A percentile compares a stretch with the other conserved stretches of the same genome.
These are phyloP conservation scores for Lomentospora prolificans DNA, from an alignment of 2,329 filamentous ascomycete species.

Conservation along the genomic window DNA sequence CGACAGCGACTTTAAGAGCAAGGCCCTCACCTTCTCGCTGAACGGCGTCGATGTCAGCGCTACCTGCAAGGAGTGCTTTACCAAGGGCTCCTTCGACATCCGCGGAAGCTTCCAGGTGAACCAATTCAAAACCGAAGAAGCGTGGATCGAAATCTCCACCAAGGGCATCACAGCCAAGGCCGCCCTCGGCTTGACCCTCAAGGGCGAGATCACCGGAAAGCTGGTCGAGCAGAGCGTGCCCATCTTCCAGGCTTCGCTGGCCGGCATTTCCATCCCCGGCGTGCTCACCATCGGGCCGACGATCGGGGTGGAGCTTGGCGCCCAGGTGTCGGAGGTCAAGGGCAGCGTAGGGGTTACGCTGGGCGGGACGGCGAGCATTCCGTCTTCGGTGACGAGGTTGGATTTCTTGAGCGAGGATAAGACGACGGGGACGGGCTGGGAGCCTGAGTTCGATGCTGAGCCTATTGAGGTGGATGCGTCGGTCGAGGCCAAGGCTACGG, in stretches of 20 bases:
- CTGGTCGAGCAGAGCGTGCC: neutral
- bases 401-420: neutral
- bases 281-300: neutral
- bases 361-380: neutral
- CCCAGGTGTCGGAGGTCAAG: neutral
- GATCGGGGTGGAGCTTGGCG: neutral
- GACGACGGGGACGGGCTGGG: neutral
- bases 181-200: neutral
- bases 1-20: neutral
- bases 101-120: neutral
- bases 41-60: neutral
- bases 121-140: neutral
- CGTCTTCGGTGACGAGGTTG: neutral
- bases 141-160: neutral
- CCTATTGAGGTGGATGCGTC: neutral
- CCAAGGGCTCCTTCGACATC: neutral
- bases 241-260: neutral
- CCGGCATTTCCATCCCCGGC: neutral
- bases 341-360: neutral
- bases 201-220: neutral
- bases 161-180: neutral
- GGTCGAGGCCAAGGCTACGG: neutral
- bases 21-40: neutral
- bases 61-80: neutral
- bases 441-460: neutral